Evolutionary conservation across 345 rosid genomes (phyloP).

Genomic region (Ceriops tagal): DNA sequence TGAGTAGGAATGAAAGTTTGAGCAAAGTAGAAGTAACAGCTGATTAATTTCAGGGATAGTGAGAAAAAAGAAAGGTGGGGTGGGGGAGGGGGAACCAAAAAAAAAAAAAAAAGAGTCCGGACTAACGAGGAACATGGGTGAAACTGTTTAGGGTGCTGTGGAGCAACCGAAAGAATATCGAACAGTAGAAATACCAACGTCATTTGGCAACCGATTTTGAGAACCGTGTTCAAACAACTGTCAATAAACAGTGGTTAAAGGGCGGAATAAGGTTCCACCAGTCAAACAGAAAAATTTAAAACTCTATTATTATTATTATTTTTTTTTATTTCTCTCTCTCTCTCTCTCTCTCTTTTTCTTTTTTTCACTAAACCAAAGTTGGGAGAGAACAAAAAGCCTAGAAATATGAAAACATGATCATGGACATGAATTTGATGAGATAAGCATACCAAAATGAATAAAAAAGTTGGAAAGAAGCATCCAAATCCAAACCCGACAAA

Average conservation of each 20-base stretch:
- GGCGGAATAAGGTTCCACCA: slow-evolving; percentile 25
- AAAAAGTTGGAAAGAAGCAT: too few species aligned
- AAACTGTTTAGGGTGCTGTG: too few species aligned
- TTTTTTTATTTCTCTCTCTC: not conserved
- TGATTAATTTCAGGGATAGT: too few species aligned
- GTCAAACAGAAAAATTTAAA: slow-evolving; percentile 7
- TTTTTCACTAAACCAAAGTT: not conserved
- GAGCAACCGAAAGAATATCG: not conserved
- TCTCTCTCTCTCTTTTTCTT: not conserved
- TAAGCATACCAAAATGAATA: too few species aligned
- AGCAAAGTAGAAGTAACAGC: too few species aligned
- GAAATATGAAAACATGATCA: slow-evolving; percentile 8
- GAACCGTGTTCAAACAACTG: slow-evolving; percentile 34
- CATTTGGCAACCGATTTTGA: slow-evolving; percentile 27
- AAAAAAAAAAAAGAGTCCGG: too few species aligned
- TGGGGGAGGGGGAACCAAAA: too few species aligned
- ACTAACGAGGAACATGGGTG: too few species aligned
- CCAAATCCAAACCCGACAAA: too few species aligned
- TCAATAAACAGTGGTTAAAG: slow-evolving; percentile 14
- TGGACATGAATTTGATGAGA: not conserved
- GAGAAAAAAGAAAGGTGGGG: too few species aligned
- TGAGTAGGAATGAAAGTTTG: not conserved
- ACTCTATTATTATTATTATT: too few species aligned
- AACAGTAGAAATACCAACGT: not conserved
- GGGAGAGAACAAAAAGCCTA: not conserved